Base-by-base conservation (phyloP, 2,329 filamentous ascomycete genomes). In the Penicillium oxalicum region DNA sequence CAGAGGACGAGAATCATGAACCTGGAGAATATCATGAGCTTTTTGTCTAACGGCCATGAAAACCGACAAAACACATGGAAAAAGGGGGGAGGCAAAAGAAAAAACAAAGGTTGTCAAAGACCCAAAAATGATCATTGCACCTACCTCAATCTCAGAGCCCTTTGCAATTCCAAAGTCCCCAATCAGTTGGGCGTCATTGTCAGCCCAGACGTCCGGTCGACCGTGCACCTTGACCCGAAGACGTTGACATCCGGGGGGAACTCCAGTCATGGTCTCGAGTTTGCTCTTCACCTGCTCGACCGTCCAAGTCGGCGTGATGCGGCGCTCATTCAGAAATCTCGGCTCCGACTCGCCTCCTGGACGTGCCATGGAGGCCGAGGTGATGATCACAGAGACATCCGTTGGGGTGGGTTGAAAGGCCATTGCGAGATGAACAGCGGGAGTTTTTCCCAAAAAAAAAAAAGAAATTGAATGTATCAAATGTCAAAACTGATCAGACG, bases 251-350 rank as follows among this genome's bases (percentile, higher is more conserved):
- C 79, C 79, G 9, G 91, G 87, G 12, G 93, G 91, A 34, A 97
- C 83, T 53, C 93, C 93, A 2, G 91, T 97, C 71, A 97, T 84
- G 53, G 89, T 86, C 71, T 97, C 91, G 44, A 98, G 83, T 70
- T 93, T 94, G 45, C 78, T 73, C 74, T 91, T 95, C 61, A 97
- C 79, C 61, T 88, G 84, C 47, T 79, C 77, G 64, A 98, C 86
- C 53, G 85, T 86, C 93, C 93, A 98, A 58, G 91, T 86, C 11
- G 91, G 91, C 26, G 88, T 91, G 67, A 97, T 83, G 58, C 93
- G 88, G 53, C 91, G 87, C 73, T 98, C 93, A 44, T 89, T 91
- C 42, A 84, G 81, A 41, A 75, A 67, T 13, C 64, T 59, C 2
- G 70, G 66, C 36, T 64, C 57, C 11, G 53, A 50, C 32, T 54